Base-by-base conservation (phyloP, 768 basidiomycete genomes). In the Gloeopeniophorella convolvens region DNA sequence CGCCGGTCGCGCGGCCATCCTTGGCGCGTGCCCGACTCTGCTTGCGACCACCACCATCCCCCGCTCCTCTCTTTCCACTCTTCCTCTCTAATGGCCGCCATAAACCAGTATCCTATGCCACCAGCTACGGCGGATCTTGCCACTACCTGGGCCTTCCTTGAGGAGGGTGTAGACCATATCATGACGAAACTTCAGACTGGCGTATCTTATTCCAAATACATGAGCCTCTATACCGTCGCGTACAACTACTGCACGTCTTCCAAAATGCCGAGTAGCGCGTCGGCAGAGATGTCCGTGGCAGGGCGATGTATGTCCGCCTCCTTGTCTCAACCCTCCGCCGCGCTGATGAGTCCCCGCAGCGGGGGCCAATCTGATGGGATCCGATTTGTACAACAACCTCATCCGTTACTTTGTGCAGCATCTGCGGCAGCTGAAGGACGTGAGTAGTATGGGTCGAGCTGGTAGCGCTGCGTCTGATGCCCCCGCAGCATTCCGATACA, bases 231-330 rank as follows among this genome's bases (percentile, higher is more conserved):
- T 69, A 95, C 93, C 20, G 89, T 92, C 45, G 88, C 90, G 8
- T 98, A 99, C 75, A 97, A 98, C 72, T 98, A 95, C 66, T 99
- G 96, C 64, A 97, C 90, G 23, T 87, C 86, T 24, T 87, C 86
- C 3, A 84, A 83, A 66, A 85, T 85, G 82, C 79, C 77, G 18
- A 59, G 65, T 60, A 73, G 74, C 40, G 69, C 63, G 20, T 68
- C 71, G 16, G 68, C 71, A 21, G 60, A 62, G n/a, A 59, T 66
- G 3, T 64, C 67, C 9, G 51, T 68, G 15, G 68, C 71, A 4
- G 70, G 65, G 59, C 75, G 85, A 63, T 81, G 85, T 88, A 62
- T 70, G 83, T 75, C 20, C 11, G 45, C 13, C 4, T 47, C 28
- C 28, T 42, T 42, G 54, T 33, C 24, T 13, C 28, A 30, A 28